phyloP scores from a whole-genome alignment of 257 asterid species.

The Penstemon eatonii region DNA sequence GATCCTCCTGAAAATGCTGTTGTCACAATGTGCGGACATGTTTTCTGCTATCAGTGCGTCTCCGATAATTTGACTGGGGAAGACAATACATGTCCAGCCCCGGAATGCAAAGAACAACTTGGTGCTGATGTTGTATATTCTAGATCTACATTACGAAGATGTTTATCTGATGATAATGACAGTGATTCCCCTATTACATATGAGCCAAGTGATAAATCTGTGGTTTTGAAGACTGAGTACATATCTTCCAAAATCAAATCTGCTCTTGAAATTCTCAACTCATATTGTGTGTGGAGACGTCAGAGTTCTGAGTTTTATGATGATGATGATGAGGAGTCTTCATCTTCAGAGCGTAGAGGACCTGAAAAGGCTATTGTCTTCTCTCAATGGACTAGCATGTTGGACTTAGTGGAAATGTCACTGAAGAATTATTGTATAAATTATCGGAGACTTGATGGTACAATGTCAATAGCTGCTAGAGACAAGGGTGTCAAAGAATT shows the following conservation, averaged over 20 bases:
- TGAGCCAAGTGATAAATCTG: slow-evolving; percentile 46
- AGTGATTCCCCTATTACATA: slow-evolving; percentile 41
- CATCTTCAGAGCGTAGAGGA: slow-evolving; percentile 42
- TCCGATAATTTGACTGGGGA: slow-evolving; percentile 83
- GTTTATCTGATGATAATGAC: slow-evolving; percentile 51
- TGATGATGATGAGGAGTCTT: slow-evolving; percentile 38
- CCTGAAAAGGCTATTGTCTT: slow-evolving; percentile 87
- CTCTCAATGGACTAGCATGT: slow-evolving; percentile 99
- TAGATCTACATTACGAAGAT: slow-evolving; percentile 59
- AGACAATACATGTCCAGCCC: slow-evolving; percentile 81
- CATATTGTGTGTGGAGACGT: slow-evolving; percentile 44
- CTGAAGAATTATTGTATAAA: slow-evolving; percentile 47
- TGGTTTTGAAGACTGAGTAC: slow-evolving; percentile 50
- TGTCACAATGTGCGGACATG: slow-evolving; percentile 93
- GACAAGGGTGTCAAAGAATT: slow-evolving; percentile 96
- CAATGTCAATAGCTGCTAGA: slow-evolving; percentile 90
- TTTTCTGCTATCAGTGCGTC: slow-evolving; percentile 92
- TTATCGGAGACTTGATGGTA: slow-evolving; percentile 94
- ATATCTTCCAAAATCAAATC: slow-evolving; percentile 79
- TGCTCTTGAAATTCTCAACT: slow-evolving; percentile 61
- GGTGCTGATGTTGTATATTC: slow-evolving; percentile 80
- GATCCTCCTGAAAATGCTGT: slow-evolving; percentile 98
- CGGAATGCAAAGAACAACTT: slow-evolving; percentile 82
- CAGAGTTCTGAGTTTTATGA: slow-evolving; percentile 35
- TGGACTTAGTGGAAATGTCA: slow-evolving; percentile 80